Percentiles rank a stretch among this genome's conserved stretches.
Conservation (phyloP, 1,284 basidiomycete species). For the Ceratobasidium sp. region DNA sequence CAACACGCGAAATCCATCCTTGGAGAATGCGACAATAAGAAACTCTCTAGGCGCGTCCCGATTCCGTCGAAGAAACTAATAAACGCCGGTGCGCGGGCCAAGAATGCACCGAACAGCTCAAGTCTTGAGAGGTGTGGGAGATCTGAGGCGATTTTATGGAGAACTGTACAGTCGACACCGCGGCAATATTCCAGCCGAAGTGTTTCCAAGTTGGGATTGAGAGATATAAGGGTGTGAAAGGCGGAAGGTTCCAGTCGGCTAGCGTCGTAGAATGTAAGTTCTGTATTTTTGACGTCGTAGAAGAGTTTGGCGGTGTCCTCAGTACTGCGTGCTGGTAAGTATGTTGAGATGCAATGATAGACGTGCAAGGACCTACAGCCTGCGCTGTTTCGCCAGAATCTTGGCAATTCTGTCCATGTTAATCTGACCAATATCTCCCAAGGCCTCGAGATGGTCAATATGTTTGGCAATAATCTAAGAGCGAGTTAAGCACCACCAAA, state of each 20-base stretch:
- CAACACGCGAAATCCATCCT: conserved; percentile 86
- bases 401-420: conserved; percentile 88
- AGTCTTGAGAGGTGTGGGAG: conserved; percentile 78
- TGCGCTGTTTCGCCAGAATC: conserved; percentile 87
- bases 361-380: conserved; percentile 71
- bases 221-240: conserved; percentile 74
- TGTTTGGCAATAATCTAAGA: conserved; percentile 83
- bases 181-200: conserved; percentile 92
- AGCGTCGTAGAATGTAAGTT: conserved; percentile 88
- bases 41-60: conserved; percentile 72
- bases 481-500: neutral
- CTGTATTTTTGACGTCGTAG: conserved; percentile 78
- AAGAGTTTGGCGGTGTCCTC: conserved; percentile 69
- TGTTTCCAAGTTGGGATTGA: conserved; percentile 84
- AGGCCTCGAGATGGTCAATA: conserved; percentile 90
- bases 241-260: conserved; percentile 82
- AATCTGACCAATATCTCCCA: conserved; percentile 86
- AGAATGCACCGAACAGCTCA: conserved; percentile 90
- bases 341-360: neutral
- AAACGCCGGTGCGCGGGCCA: conserved; percentile 85
- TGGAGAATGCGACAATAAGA: conserved; percentile 88
- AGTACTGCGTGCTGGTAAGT: conserved; percentile 16
- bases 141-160: conserved; percentile 73
- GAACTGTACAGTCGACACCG: conserved; percentile 77
- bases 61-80: conserved; percentile 77